These are phyloP conservation scores for Naegleria gruberi DNA, from an alignment of 208 protist genomes.

Conservation along the genomic window DNA sequence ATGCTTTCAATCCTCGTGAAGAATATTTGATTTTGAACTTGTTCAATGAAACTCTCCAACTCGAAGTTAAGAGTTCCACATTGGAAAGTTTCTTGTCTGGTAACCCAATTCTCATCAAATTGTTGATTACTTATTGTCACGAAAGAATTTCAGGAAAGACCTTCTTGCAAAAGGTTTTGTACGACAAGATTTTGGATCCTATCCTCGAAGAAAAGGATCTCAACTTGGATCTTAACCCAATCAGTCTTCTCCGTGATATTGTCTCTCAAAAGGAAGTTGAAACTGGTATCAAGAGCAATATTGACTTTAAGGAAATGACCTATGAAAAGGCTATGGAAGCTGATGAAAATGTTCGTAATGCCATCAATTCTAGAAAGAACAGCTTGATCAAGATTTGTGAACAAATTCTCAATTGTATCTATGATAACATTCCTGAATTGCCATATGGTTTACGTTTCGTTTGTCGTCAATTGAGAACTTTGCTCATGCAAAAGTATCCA, in stretches of 20 bases:
- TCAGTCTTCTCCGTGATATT: conserved; percentile 40
- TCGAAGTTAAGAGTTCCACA: conserved; percentile 42
- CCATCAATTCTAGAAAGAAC: conserved; percentile 38
- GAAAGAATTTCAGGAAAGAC: conserved; percentile 42
- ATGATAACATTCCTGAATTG: conserved; percentile 38
- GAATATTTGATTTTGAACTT: conserved; percentile 58
- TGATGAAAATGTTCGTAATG: conserved; percentile 29
- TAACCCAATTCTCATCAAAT: conserved; percentile 51
- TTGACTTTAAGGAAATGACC: conserved; percentile 45
- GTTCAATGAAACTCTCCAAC: conserved; percentile 47
- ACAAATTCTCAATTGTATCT: conserved; percentile 47
- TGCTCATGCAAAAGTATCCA: conserved; percentile 29
- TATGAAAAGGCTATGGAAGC: conserved; percentile 44
- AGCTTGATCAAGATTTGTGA: conserved; percentile 40
- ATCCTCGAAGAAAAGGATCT: conserved; percentile 48
- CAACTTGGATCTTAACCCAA: conserved; percentile 50
- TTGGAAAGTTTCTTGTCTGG: conserved; percentile 42
- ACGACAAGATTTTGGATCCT: conserved; percentile 40
- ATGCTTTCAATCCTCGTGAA: conserved; percentile 53
- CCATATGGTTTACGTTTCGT: conserved; percentile 60
- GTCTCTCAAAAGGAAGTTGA: conserved; percentile 49
- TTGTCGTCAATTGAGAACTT: conserved; percentile 41
- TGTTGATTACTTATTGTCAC: conserved; percentile 50
- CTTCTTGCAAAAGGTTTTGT: conserved; percentile 43
- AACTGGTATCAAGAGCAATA: conserved; percentile 45